Evolutionary conservation across 2,329 filamentous ascomycete genomes (phyloP).

Genomic region (Neofusicoccum ribis): DNA sequence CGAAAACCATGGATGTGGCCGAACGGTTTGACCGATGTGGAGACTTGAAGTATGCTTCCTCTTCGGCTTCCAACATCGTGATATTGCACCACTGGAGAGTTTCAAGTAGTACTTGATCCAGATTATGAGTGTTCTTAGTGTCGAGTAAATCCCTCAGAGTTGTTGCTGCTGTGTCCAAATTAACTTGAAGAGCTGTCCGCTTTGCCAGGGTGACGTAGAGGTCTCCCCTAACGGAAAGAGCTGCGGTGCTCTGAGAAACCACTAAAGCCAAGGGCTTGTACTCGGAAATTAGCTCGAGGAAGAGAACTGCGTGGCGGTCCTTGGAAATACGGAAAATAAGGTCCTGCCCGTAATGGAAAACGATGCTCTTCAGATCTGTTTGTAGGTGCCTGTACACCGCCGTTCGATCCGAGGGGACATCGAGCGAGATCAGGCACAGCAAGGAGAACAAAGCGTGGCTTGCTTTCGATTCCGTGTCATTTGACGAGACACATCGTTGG

Average conservation of each 20-base stretch:
- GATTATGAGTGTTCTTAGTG: neutral
- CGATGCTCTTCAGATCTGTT: neutral
- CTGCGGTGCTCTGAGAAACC: constrained; percentile 8
- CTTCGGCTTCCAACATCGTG: neutral
- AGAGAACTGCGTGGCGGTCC: constrained; percentile 1
- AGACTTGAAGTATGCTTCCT: neutral
- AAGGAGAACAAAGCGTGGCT: neutral
- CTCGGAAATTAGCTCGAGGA: constrained; percentile 12
- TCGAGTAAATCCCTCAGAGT: neutral
- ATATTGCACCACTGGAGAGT: constrained; percentile 19
- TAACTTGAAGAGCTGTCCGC: constrained; percentile 10
- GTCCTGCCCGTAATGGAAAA: neutral
- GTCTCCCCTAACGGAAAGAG: constrained; percentile 17
- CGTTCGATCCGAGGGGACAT: neutral
- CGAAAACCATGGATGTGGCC: neutral
- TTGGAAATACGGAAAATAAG: neutral
- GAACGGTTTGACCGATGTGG: neutral
- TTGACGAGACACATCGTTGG: neutral
- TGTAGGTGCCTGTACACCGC: neutral
- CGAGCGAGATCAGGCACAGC: neutral
- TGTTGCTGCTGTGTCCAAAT: neutral
- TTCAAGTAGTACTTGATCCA: neutral
- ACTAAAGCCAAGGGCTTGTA: constrained; percentile 21
- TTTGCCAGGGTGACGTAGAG: constrained; percentile 18
- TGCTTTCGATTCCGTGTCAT: neutral